A percentile compares a stretch with the other conserved stretches of the same genome.
Conservation (phyloP, 2,329 filamentous ascomycete genomes). For the Erysiphe pulchra region DNA sequence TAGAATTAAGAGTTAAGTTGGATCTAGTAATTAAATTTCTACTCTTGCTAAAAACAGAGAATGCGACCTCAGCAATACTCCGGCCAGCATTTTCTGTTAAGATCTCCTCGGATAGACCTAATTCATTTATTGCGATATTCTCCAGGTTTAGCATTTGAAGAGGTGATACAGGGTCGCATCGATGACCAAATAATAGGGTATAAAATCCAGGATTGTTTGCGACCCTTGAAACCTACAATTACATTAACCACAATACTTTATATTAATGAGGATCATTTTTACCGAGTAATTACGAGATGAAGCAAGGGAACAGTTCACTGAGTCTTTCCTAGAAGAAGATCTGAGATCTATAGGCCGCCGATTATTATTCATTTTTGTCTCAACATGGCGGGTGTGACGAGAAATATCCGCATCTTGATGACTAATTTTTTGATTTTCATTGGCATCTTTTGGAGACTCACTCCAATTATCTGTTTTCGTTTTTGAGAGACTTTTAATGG, state of each 20-base stretch:
- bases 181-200: slow-evolving; percentile 26
- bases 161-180: slow-evolving; percentile 37
- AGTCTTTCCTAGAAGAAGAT: slow-evolving; percentile 13
- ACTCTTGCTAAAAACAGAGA: slow-evolving; percentile 32
- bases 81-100: slow-evolving; percentile 81
- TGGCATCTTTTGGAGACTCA: slow-evolving; percentile 31
- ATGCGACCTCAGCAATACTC: slow-evolving; percentile 62
- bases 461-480: slow-evolving; percentile 27
- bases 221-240: slow-evolving; percentile 7
- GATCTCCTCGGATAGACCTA: slow-evolving; percentile 68
- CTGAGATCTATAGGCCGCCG: slow-evolving; percentile 9
- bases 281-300: slow-evolving; percentile 10
- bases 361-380: slow-evolving; percentile 14
- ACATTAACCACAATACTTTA: slow-evolving; percentile 1
- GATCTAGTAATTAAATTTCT: slow-evolving; percentile 12
- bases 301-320: slow-evolving; percentile 6
- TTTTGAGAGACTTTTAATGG: slow-evolving; percentile 9
- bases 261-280: slow-evolving; percentile 1
- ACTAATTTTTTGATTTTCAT: slow-evolving; percentile 7
- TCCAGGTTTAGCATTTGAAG: slow-evolving; percentile 82
- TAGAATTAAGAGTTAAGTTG: slow-evolving; percentile 16
- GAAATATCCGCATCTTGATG: slow-evolving; percentile 15
- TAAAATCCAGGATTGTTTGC: slow-evolving; percentile 19
- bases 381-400: slow-evolving; percentile 11
- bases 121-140: slow-evolving; percentile 67